Evolutionary conservation across 306 rosid genomes (phyloP).

Genomic region (Quercus dentata): DNA sequence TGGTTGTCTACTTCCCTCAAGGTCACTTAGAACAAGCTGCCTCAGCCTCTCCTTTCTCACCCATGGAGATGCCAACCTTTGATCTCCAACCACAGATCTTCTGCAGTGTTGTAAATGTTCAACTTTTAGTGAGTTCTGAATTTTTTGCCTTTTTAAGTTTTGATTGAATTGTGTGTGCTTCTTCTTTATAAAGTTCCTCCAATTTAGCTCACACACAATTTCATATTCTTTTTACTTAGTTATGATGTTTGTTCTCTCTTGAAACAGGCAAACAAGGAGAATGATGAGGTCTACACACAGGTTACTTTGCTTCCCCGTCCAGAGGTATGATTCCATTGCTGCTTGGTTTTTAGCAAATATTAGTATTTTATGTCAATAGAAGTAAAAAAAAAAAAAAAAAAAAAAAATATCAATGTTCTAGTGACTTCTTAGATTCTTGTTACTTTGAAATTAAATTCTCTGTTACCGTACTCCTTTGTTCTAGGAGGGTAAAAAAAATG

Average conservation of each 20-base stretch:
- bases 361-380: not conserved
- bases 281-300: constrained; percentile 93
- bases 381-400: not conserved
- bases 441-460: constrained; percentile 12
- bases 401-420: not conserved
- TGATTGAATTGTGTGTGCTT: constrained; percentile 4
- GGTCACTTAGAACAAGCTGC: constrained; percentile 85
- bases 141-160: not conserved
- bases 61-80: constrained; percentile 63
- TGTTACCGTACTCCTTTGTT: constrained; percentile 15
- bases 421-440: constrained; percentile 16
- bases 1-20: constrained; percentile 86
- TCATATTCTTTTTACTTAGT: constrained; percentile 14
- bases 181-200: constrained; percentile 6
- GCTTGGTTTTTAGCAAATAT: constrained; percentile 22
- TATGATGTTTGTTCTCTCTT: not conserved
- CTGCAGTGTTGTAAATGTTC: constrained; percentile 81
- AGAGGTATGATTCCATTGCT: constrained; percentile 55
- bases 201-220: not conserved
- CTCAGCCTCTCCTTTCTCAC: constrained; percentile 64
- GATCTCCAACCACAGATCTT: constrained; percentile 87
- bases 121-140: constrained; percentile 71
- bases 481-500: not conserved
- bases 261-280: constrained; percentile 88
- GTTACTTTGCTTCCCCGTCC: constrained; percentile 79